Evolutionary conservation across 805 yeast genomes (phyloP), one percentile per base, ranked within the genome.

Genomic region (Spathaspora hagerdaliae): DNA sequence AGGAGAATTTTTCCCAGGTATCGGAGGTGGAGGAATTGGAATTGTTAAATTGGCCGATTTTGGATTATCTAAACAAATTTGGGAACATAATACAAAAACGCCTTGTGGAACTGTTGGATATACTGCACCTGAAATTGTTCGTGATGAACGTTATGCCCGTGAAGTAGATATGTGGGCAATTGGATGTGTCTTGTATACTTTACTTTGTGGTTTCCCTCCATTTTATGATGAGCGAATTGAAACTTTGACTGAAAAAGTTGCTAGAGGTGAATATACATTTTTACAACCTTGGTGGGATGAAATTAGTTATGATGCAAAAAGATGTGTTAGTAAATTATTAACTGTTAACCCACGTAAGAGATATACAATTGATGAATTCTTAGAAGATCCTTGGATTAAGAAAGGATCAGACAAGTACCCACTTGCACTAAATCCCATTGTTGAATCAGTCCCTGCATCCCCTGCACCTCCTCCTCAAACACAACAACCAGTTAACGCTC

Each of bases 21-120:
- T 87, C 15, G 99, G 99, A 31, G 96, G 95, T 39, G 99, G 97
- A 44, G 87, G 91, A 11, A 85, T 94, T 53, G 99, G 98, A 7
- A 56, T 70, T 12, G 90, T 94, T 31, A 92, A 92, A 63, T 71
- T 94, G 43, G 98, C 98, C 1, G 99, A 94, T 65, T 94, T 94
- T 67, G 99, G 99, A 0, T 71, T 94, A 14, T 88, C 96, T 3
- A 94, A 94, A 65, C 87, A 90, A 59, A 82, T 92, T 31, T 85
- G 90, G 83, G 87, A 85, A 57, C 78, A 83, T 41, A 87, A 87
- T 56, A 87, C 97, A 19, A 88, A 89, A 75, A 94, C 99, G 0
- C 99, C 99, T 0, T 94, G 99, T 68, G 99, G 99, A 42, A 94
- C 99, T 1, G 97, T 94, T 13, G 98, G 98, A 3, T 94, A 94